A percentile compares a stretch with the other conserved stretches of the same genome.
phyloP scores from a whole-genome alignment of 2,329 filamentous ascomycete species.

The Septoria petroselini region DNA sequence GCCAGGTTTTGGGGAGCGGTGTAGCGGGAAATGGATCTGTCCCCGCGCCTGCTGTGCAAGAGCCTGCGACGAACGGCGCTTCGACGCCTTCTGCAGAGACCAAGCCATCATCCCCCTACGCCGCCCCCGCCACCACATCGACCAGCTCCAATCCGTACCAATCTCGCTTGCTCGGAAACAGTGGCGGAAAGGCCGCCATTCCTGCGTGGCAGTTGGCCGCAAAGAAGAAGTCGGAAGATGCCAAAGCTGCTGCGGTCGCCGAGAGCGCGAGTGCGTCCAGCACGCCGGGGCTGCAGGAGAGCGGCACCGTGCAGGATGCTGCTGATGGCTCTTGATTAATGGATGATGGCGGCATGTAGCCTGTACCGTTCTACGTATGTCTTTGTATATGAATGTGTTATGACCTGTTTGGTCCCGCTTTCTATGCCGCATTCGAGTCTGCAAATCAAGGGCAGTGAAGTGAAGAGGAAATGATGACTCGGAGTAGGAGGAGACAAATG shows the following conservation, averaged over 20 bases:
- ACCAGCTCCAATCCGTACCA: slow-evolving; percentile 26
- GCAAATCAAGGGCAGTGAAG: too few relatives aligned
- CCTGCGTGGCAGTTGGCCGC: slow-evolving; percentile 55
- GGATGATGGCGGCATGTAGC: neutral
- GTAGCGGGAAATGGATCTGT: slow-evolving; percentile 18
- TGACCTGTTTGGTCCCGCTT: too few relatives aligned
- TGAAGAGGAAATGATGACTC: too few relatives aligned
- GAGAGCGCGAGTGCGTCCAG: slow-evolving; percentile 13
- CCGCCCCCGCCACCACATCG: slow-evolving; percentile 18
- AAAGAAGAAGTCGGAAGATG: slow-evolving; percentile 47
- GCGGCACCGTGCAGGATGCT: slow-evolving; percentile 27
- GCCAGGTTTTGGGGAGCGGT: slow-evolving; percentile 27
- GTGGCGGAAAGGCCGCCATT: slow-evolving; percentile 44
- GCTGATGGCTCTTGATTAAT: slow-evolving; percentile 16
- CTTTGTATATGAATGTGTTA: slow-evolving; percentile 1
- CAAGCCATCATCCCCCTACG: slow-evolving; percentile 24
- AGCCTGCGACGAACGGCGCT: slow-evolving; percentile 25
- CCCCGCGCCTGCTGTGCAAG: slow-evolving; percentile 11
- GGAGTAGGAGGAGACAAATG: too few relatives aligned
- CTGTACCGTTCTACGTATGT: slow-evolving; percentile 1
- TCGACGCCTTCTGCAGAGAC: slow-evolving; percentile 17
- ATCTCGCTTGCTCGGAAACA: slow-evolving; percentile 28
- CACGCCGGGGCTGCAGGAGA: slow-evolving; percentile 24
- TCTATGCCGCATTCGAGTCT: too few relatives aligned
- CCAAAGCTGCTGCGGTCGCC: slow-evolving; percentile 41